Percentiles rank a stretch among this genome's conserved stretches.
Conservation (phyloP, 805 yeast genomes). For the Schizosaccharomyces japonicus region DNA sequence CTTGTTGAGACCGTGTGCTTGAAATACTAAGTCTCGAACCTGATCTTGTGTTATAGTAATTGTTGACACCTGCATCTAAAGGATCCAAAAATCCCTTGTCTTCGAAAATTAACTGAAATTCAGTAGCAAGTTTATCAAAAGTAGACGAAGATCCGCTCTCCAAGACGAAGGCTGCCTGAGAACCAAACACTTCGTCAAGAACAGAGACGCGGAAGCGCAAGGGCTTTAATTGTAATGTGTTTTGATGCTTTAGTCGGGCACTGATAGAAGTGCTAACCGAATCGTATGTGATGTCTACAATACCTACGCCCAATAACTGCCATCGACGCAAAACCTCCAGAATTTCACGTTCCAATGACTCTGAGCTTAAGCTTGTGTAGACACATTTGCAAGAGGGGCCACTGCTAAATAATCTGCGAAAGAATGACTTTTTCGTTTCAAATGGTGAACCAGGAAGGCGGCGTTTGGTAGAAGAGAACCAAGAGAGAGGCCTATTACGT, state of each 20-base stretch:
- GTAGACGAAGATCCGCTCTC: slow-evolving; percentile 1
- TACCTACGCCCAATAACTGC: slow-evolving; percentile 2
- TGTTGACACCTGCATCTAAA: background rate
- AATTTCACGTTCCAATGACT: background rate
- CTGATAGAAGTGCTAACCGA: background rate
- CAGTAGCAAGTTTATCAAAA: background rate
- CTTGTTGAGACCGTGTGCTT: too few species aligned
- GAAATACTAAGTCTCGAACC: background rate
- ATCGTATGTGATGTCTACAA: background rate
- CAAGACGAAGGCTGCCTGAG: background rate
- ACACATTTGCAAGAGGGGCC: background rate
- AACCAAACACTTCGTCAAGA: background rate
- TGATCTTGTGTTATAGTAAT: background rate
- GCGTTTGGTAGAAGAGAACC: background rate
- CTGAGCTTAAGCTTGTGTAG: background rate
- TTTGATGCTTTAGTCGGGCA: slow-evolving; percentile 1
- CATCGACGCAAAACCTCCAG: slow-evolving; percentile 4
- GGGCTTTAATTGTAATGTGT: background rate
- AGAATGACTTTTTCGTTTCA: background rate
- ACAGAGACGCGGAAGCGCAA: background rate
- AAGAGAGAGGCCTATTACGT: background rate
- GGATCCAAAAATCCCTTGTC: background rate
- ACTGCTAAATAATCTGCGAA: background rate
- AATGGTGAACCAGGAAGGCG: background rate
- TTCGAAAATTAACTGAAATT: slow-evolving; percentile 1